A percentile compares a stretch with the other conserved stretches of the same genome.
phyloP scores from a whole-genome alignment of 495 filamentous ascomycete species.

The Xylaria nigripes region DNA sequence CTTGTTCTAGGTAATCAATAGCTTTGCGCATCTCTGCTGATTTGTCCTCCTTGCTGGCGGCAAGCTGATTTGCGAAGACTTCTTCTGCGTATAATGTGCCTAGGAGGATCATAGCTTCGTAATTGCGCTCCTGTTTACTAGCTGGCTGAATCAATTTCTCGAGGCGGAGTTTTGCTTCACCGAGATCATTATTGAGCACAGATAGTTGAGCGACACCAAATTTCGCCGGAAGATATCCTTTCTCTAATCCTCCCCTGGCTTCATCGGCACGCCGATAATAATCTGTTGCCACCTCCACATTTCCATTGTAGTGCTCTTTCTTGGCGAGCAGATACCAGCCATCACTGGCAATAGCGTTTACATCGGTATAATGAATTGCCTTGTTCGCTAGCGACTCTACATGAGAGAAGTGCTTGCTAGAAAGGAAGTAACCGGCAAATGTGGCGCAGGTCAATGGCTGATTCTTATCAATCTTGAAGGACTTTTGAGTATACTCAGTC shows the following conservation, averaged over 20 bases:
- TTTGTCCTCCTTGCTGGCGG: slow-evolving; percentile 77
- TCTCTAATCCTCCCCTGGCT: slow-evolving; percentile 77
- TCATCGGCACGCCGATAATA: slow-evolving; percentile 84
- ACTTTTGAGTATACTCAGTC: slow-evolving; percentile 83
- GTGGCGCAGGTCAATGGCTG: slow-evolving; percentile 83
- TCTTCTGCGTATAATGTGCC: slow-evolving; percentile 90
- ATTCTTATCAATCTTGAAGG: slow-evolving; percentile 92
- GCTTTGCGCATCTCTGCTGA: slow-evolving; percentile 74
- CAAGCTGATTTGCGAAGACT: slow-evolving; percentile 67
- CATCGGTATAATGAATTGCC: slow-evolving; percentile 90
- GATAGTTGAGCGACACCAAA: slow-evolving; percentile 86
- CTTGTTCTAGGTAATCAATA: slow-evolving; percentile 68
- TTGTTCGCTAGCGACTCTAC: slow-evolving; percentile 84
- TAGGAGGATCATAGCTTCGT: slow-evolving; percentile 86
- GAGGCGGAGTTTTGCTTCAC: slow-evolving; percentile 84
- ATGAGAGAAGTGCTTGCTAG: slow-evolving; percentile 61
- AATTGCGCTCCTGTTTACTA: slow-evolving; percentile 48
- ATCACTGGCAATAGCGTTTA: slow-evolving; percentile 90
- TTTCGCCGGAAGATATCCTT: slow-evolving; percentile 84
- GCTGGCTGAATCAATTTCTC: slow-evolving; percentile 85
- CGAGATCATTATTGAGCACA: slow-evolving; percentile 71
- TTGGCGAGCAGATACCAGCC: slow-evolving; percentile 91
- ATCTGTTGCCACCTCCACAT: slow-evolving; percentile 61
- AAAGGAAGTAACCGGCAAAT: slow-evolving; percentile 81
- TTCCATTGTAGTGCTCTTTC: slow-evolving; percentile 70